These are phyloP conservation scores for Ophiosphaerella korrae DNA, from an alignment of 2,329 filamentous ascomycete genomes.

Conservation along the genomic window DNA sequence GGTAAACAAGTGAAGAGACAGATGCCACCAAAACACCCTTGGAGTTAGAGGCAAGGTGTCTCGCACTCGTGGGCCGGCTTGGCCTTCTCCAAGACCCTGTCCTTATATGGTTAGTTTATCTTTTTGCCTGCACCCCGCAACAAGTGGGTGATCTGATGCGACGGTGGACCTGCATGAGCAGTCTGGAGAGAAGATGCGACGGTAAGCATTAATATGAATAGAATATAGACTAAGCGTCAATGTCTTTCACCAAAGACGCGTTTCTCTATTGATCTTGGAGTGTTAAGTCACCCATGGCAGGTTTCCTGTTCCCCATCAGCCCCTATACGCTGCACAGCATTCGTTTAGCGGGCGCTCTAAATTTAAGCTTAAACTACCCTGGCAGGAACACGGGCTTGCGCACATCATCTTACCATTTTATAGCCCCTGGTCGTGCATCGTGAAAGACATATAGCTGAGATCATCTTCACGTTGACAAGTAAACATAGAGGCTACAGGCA, in stretches of 20 bases:
- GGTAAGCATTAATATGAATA: no score
- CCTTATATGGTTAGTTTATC: background rate
- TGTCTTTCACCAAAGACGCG: no score
- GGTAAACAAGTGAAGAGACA: slow-evolving; percentile 11
- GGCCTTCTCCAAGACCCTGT: slow-evolving; percentile 19
- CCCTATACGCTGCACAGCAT: background rate
- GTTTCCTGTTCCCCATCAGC: background rate
- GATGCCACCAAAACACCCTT: slow-evolving; percentile 1
- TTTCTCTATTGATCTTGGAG: no score
- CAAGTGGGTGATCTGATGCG: background rate
- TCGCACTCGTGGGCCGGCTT: slow-evolving; percentile 26
- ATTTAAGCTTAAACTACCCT: slow-evolving; percentile 26
- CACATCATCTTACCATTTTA: background rate
- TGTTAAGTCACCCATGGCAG: background rate
- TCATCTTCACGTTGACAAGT: no score
- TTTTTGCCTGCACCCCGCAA: background rate
- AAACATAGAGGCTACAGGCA: no score
- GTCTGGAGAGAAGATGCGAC: no score
- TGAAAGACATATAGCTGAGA: no score
- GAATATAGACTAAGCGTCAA: no score
- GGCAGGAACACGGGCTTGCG: background rate
- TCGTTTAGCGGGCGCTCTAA: slow-evolving; percentile 14
- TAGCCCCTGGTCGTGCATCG: no score
- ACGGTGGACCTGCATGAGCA: no score
- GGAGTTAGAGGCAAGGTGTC: slow-evolving; percentile 5